A percentile compares a stretch with the other conserved stretches of the same genome.
phyloP scores from a whole-genome alignment of 2,329 filamentous ascomycete genomes.

The Epichloe aotearoae region DNA sequence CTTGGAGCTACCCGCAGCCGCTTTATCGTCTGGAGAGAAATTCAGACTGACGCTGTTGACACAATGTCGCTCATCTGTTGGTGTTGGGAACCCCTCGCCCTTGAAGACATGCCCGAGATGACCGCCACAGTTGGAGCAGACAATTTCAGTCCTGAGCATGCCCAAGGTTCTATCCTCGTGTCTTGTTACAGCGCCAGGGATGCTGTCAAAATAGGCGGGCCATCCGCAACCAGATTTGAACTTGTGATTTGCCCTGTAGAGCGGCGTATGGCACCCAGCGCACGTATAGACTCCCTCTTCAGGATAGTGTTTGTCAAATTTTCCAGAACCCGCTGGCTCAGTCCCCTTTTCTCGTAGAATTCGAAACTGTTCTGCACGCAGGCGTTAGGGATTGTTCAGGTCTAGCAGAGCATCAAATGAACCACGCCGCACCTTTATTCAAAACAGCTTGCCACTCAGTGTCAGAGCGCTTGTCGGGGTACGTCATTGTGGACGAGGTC shows the following conservation, averaged over 20 bases:
- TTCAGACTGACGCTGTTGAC: slow-evolving; percentile 88
- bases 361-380: slow-evolving; percentile 72
- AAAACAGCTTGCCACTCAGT: slow-evolving; percentile 85
- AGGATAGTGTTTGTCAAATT: slow-evolving; percentile 79
- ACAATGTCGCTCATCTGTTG: slow-evolving; percentile 92
- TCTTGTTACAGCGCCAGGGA: slow-evolving; percentile 78
- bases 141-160: slow-evolving; percentile 83
- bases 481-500: slow-evolving; percentile 48
- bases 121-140: slow-evolving; percentile 87
- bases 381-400: slow-evolving; percentile 5
- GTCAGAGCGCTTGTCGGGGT: slow-evolving; percentile 67
- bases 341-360: slow-evolving; percentile 88
- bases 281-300: slow-evolving; percentile 70
- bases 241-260: slow-evolving; percentile 90
- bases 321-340: slow-evolving; percentile 65
- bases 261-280: slow-evolving; percentile 66
- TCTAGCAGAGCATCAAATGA: background rate
- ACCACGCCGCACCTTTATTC: slow-evolving; percentile 32
- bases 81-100: slow-evolving; percentile 70
- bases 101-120: slow-evolving; percentile 93
- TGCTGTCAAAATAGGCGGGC: slow-evolving; percentile 94
- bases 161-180: slow-evolving; percentile 66
- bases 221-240: slow-evolving; percentile 95
- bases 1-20: slow-evolving; percentile 18
- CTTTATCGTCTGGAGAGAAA: slow-evolving; percentile 56